Percentiles rank a stretch among this genome's conserved stretches.
phyloP scores from a whole-genome alignment of 83 land plant species.

The Thuja plicata region DNA sequence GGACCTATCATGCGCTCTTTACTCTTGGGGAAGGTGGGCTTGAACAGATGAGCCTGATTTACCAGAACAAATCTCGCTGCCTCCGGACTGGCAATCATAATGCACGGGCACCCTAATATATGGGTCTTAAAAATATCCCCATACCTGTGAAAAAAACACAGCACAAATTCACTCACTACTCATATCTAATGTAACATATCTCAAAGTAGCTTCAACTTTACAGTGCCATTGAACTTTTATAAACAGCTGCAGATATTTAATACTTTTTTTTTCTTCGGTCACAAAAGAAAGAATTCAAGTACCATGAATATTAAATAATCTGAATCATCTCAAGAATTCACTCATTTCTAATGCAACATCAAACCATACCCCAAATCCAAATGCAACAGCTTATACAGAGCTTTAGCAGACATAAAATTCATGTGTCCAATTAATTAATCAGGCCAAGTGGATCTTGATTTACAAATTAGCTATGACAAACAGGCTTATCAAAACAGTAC shows the following conservation, averaged over 20 bases:
- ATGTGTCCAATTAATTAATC: background rate
- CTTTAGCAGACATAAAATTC: background rate
- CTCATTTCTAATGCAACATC: background rate
- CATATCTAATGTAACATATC: background rate
- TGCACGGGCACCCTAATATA: constrained; percentile 78
- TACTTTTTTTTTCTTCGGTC: background rate
- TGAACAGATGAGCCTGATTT: constrained; percentile 62
- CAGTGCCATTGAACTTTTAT: background rate
- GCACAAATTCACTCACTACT: background rate
- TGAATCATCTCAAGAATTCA: background rate
- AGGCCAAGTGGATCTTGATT: background rate
- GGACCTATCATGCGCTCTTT: constrained; percentile 60
- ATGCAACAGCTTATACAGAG: background rate
- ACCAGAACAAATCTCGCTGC: constrained; percentile 86
- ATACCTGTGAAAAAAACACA: constrained; percentile 45
- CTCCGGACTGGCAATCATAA: constrained; percentile 89
- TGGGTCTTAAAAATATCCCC: constrained; percentile 90
- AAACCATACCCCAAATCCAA: background rate
- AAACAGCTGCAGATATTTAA: background rate
- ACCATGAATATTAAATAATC: too few relatives aligned
- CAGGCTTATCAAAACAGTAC: background rate
- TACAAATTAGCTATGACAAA: background rate
- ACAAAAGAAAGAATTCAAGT: background rate
- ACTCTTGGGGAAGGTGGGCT: constrained; percentile 63
- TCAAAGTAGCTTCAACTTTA: too few relatives aligned